These are phyloP conservation scores for Aspergillus panamensis DNA, from an alignment of 495 filamentous ascomycete species.

Conservation along the genomic window DNA sequence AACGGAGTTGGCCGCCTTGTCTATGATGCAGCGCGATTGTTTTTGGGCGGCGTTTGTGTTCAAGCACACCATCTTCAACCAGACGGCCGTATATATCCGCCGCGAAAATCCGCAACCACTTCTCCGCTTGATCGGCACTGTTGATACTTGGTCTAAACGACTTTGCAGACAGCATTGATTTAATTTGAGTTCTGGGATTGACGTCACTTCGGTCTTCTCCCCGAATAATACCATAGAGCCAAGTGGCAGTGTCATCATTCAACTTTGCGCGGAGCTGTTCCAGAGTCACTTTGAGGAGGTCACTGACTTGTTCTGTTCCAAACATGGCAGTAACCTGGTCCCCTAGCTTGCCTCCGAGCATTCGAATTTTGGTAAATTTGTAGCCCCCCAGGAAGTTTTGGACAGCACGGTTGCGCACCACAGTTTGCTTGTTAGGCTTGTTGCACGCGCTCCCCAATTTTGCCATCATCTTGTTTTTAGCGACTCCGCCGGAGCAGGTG, in stretches of 20 bases:
- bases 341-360: slow-evolving; percentile 93
- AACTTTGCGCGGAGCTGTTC: slow-evolving; percentile 77
- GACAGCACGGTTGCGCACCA: slow-evolving; percentile 79
- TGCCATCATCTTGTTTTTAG: slow-evolving; percentile 90
- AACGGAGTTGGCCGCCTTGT: slow-evolving; percentile 64
- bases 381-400: slow-evolving; percentile 76
- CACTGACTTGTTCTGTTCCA: slow-evolving; percentile 73
- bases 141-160: slow-evolving; percentile 86
- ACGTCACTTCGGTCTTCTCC: slow-evolving; percentile 87
- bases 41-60: slow-evolving; percentile 81
- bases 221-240: slow-evolving; percentile 83
- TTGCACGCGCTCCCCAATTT: slow-evolving; percentile 87
- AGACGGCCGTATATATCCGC: slow-evolving; percentile 89
- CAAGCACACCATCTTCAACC: slow-evolving; percentile 87
- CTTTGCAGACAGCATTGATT: slow-evolving; percentile 97
- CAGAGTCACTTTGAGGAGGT: slow-evolving; percentile 67
- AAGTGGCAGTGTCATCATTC: slow-evolving; percentile 80
- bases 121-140: slow-evolving; percentile 71
- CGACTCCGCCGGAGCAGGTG: slow-evolving; percentile 86
- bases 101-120: slow-evolving; percentile 88
- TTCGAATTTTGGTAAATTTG: slow-evolving; percentile 95
- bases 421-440: slow-evolving; percentile 91
- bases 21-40: slow-evolving; percentile 80
- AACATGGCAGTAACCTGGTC: slow-evolving; percentile 75
- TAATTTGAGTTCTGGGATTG: slow-evolving; percentile 87